phyloP scores from a whole-genome alignment of 169 alveolate species.

The Eimeria necatrix region DNA sequence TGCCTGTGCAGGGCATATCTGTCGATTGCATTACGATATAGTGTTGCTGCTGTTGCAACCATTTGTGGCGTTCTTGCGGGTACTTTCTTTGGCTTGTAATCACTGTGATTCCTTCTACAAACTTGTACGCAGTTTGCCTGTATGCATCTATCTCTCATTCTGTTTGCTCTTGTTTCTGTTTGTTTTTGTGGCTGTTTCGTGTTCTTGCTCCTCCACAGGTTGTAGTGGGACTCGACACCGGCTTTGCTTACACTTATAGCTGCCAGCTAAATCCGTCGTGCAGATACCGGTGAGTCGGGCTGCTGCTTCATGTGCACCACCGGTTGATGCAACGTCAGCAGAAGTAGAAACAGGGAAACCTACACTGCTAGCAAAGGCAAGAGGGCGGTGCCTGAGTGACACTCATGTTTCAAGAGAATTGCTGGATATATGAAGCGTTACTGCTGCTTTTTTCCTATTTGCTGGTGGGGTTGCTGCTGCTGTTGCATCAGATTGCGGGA shows the following conservation, averaged over 20 bases:
- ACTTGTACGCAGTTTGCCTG: no score
- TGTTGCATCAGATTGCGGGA: conserved; percentile 39
- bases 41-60: no score
- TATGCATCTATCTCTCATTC: background rate
- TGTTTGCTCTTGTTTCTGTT: background rate
- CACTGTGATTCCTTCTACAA: no score
- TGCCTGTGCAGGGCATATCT: background rate
- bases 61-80: no score
- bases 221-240: conserved; percentile 28
- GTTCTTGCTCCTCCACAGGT: conserved; percentile 30
- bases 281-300: conserved; percentile 34
- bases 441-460: background rate
- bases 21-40: background rate
- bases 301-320: background rate
- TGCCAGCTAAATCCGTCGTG: conserved; percentile 4
- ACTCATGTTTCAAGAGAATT: no score
- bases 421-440: no score
- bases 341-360: no score
- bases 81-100: no score
- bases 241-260: conserved; percentile 50
- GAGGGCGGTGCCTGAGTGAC: no score
- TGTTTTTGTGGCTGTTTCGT: background rate
- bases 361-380: no score
- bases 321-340: no score
- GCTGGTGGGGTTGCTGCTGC: conserved; percentile 8